A percentile compares a stretch with the other conserved stretches of the same genome.
These are phyloP conservation scores for Cenococcum geophilum DNA, from an alignment of 495 filamentous ascomycete species.

Conservation along the genomic window DNA sequence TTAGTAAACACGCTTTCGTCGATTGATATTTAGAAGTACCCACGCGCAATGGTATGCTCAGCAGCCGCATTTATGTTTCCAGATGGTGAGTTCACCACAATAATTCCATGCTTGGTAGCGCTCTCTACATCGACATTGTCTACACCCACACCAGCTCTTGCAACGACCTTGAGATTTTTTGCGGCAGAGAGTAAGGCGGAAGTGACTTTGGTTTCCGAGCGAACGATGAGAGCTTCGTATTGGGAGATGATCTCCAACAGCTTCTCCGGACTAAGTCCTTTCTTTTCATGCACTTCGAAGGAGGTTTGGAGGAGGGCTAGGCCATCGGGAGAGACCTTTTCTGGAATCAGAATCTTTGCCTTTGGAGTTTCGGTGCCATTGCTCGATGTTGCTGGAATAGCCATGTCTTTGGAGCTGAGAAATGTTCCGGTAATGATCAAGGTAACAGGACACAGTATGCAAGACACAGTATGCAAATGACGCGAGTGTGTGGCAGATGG, in stretches of 20 bases:
- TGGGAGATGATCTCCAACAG: constrained; percentile 53
- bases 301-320: constrained; percentile 52
- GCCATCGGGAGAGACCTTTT: constrained; percentile 68
- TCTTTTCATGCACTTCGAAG: constrained; percentile 55
- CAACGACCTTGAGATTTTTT: constrained; percentile 61
- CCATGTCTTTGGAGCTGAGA: constrained; percentile 13
- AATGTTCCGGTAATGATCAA: not conserved
- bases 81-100: constrained; percentile 63
- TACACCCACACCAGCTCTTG: constrained; percentile 66
- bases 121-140: constrained; percentile 67
- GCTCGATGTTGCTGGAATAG: constrained; percentile 13
- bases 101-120: constrained; percentile 59
- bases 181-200: constrained; percentile 52
- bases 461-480: not conserved
- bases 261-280: constrained; percentile 50
- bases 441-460: not conserved
- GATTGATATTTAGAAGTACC: not conserved
- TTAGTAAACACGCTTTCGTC: not conserved
- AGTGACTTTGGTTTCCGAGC: constrained; percentile 67
- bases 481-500: not conserved
- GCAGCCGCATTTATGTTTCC: constrained; percentile 69
- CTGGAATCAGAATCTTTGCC: constrained; percentile 60
- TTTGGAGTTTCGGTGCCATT: constrained; percentile 30
- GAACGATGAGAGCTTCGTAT: constrained; percentile 64
- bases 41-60: constrained; percentile 57